phyloP scores from a whole-genome alignment of 208 protist genomes.

The Borovskyia barvae region DNA sequence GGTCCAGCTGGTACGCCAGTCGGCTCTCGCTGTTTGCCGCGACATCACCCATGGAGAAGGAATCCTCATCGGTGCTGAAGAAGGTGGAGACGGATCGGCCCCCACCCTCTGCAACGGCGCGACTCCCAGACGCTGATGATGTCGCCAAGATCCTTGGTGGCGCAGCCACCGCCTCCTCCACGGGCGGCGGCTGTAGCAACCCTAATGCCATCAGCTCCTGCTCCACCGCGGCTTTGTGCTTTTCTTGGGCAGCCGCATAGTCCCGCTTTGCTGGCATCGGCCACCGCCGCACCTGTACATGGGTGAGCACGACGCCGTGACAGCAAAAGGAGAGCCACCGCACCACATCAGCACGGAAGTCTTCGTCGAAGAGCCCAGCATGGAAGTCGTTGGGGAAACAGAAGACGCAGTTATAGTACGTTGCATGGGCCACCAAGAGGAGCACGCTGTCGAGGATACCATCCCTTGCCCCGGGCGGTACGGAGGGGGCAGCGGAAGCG shows the following conservation, averaged over 20 bases:
- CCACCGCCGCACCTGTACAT: constrained; percentile 64
- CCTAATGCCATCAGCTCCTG: constrained; percentile 1
- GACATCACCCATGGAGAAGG: constrained; percentile 62
- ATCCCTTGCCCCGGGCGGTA: constrained; percentile 47
- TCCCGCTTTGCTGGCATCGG: constrained; percentile 39
- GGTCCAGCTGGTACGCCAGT: constrained; percentile 60
- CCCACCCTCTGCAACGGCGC: background rate
- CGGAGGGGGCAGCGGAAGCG: constrained; percentile 37
- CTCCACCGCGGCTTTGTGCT: constrained; percentile 1
- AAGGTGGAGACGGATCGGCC: background rate
- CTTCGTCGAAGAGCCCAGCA: constrained; percentile 60
- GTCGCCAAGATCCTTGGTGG: no score
- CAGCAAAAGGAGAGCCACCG: constrained; percentile 78
- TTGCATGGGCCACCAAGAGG: constrained; percentile 45
- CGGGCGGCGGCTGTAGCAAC: background rate
- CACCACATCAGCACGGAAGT: constrained; percentile 68
- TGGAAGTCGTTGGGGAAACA: constrained; percentile 84
- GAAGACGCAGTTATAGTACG: constrained; percentile 60
- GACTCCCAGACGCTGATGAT: background rate
- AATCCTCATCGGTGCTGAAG: constrained; percentile 17
- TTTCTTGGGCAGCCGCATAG: constrained; percentile 8
- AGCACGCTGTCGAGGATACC: constrained; percentile 51
- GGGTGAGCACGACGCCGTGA: constrained; percentile 62
- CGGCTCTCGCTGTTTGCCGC: constrained; percentile 73
- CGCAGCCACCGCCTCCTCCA: no score